Evolutionary conservation across 2,329 filamentous ascomycete species (phyloP).

Genomic region (Colletotrichum chlorophyti): DNA sequence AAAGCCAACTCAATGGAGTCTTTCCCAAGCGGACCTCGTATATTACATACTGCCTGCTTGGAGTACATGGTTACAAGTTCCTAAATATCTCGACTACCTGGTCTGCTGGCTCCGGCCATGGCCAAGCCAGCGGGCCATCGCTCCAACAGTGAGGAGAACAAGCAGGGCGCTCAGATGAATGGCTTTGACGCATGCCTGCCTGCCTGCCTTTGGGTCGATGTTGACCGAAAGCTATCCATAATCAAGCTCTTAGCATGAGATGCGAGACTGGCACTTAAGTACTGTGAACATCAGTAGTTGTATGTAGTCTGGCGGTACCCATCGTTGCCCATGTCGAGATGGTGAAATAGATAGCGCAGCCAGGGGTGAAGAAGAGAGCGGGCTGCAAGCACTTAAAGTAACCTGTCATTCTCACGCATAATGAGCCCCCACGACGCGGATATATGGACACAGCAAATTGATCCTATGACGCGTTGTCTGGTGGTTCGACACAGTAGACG

Average conservation of each 20-base stretch:
- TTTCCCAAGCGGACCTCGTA: no score
- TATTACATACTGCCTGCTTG: no score
- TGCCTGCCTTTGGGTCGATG: neutral
- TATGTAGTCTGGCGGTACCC: neutral
- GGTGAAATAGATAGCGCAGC: neutral
- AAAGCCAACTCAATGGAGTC: no score
- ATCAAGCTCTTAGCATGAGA: no score
- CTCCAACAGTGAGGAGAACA: no score
- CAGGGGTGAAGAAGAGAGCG: constrained; percentile 8
- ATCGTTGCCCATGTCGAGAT: no score
- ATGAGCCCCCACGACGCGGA: neutral
- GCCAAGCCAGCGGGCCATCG: no score
- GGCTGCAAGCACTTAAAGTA: constrained; percentile 22
- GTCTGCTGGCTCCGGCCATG: no score
- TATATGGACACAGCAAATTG: constrained; percentile 3
- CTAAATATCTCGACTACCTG: no score
- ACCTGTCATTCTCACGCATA: constrained; percentile 4
- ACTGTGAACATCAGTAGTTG: no score
- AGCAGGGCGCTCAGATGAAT: neutral
- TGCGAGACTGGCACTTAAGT: neutral
- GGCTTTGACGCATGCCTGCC: neutral
- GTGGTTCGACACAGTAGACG: neutral
- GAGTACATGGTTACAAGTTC: no score
- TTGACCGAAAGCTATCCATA: no score
- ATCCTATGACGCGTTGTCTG: neutral